Conservation (phyloP, 148 eudicot species). For the Chenopodium quinoa region DNA sequence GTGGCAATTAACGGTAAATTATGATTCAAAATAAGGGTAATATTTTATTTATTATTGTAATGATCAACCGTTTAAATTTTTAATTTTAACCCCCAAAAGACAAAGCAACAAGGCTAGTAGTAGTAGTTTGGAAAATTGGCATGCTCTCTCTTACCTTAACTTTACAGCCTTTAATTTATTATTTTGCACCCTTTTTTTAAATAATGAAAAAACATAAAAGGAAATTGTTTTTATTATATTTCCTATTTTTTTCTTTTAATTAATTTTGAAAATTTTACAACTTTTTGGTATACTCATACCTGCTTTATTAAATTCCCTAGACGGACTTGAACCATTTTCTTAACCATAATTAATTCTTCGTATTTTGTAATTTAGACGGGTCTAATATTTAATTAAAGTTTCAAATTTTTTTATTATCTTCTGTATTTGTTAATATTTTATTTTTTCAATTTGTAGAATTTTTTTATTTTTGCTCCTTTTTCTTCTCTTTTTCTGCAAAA, state of each 20-base stretch:
- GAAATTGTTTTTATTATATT: conserved; percentile 29
- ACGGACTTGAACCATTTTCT: conserved; percentile 95
- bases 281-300: conserved; percentile 48
- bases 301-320: conserved; percentile 79
- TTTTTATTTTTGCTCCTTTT: conserved; percentile 37
- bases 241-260: conserved; percentile 23
- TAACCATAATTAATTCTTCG: conserved; percentile 84
- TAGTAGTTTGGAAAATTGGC: conserved; percentile 49
- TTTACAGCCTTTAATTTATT: conserved; percentile 67
- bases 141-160: conserved; percentile 44
- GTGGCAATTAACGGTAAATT: conserved; percentile 24
- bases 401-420: conserved; percentile 44
- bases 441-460: conserved; percentile 29
- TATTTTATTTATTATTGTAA: neutral
- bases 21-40: conserved; percentile 10
- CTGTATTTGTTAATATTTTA: conserved; percentile 39
- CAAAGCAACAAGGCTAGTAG: conserved; percentile 31
- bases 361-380: conserved; percentile 49
- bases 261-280: conserved; percentile 33
- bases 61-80: conserved; percentile 17
- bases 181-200: conserved; percentile 27
- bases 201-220: conserved; percentile 18
- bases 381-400: conserved; percentile 46
- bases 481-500: conserved; percentile 59
- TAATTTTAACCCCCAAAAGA: conserved; percentile 23